Base-by-base conservation (phyloP, 2,329 filamentous ascomycete species). In the Fusarium robinianum region DNA sequence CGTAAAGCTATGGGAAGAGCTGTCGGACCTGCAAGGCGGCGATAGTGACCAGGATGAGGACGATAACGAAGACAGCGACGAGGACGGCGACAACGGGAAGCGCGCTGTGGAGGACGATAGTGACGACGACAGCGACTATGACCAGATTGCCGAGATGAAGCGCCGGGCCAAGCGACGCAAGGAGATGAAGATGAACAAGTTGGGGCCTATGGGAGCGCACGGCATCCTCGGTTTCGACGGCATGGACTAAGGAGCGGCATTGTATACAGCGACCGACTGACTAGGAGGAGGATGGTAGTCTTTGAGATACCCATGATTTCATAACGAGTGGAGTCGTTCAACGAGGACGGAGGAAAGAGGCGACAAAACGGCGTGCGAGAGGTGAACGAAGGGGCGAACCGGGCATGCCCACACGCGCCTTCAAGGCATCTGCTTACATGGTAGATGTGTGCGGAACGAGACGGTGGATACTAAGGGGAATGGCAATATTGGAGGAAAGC, bases 1-100 rank as follows among this genome's bases (percentile, higher is more conserved):
- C 1, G 80, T 99, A 52, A 96, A 96, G 68, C 84, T 97, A 2
- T 99, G 94, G 94, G 83, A 94, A 87, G 83, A 94, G 63, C 80
- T 85, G 48, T 73, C 79, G n/a, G 74, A 73, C 44, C 65, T 76
- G 3, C 75, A 78, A 15, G 74, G 72, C 2, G 60, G 65, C 19
- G 58, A 58, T 2, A 76, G 75, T 1, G 78, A 79, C 0, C 76
- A 75, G 2, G 76, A 70, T 0, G 70, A 69, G 1, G 73, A 74
- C 1, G 68, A 69, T 0, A 74, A 77, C 3, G 66, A 69, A 8
- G 62, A 70, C 17, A 72, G 73, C n/a, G 72, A 74, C 1, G 74
- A 66, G 51, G 60, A 73, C 63, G 66, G 66, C 24, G 58, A 61
- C 4, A 63, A 63, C 5, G 73, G 72, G 6, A 79, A 80, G 35